Conservation (phyloP, 2,329 filamentous ascomycete genomes). For the Colletotrichum tabaci region DNA sequence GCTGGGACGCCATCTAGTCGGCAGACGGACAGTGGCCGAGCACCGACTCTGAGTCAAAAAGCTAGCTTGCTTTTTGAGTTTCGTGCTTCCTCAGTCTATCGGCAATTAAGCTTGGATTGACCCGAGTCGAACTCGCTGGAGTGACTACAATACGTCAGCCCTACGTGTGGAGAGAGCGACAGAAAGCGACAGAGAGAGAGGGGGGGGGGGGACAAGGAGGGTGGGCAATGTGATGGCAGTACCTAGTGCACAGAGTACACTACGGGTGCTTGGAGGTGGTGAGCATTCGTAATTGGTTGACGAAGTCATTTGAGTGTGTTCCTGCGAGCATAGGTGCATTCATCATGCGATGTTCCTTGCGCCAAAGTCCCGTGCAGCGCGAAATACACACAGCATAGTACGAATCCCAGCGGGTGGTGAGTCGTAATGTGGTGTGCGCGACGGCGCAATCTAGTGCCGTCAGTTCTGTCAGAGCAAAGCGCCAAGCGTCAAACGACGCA, state of each 20-base stretch:
- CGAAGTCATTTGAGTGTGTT: constrained; percentile 29
- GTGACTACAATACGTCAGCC: constrained; percentile 30
- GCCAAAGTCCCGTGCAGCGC: constrained; percentile 38
- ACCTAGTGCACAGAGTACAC: too few species aligned
- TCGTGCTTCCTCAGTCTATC: constrained; percentile 28
- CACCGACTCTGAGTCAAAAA: constrained; percentile 35
- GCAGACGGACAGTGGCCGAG: constrained; percentile 2
- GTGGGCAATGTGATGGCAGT: background rate
- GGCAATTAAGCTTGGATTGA: constrained; percentile 2
- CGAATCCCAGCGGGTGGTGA: constrained; percentile 9
- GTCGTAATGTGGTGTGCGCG: constrained; percentile 10
- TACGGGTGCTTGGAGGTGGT: constrained; percentile 10
- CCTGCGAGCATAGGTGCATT: constrained; percentile 23
- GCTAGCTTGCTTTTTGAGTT: constrained; percentile 38
- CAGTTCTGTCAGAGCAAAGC: constrained; percentile 28
- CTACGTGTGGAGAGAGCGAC: constrained; percentile 34
- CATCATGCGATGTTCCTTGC: constrained; percentile 36
- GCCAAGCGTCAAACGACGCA: constrained; percentile 36
- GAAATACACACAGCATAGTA: background rate
- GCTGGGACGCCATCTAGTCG: constrained; percentile 15
- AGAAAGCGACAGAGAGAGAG: background rate
- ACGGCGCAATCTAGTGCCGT: constrained; percentile 38
- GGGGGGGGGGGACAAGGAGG: background rate
- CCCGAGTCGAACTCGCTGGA: background rate
- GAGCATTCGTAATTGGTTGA: constrained; percentile 33